Evolutionary conservation across 371 early-diverging fungal species (phyloP).

Genomic region (Scutellospora calospora): DNA sequence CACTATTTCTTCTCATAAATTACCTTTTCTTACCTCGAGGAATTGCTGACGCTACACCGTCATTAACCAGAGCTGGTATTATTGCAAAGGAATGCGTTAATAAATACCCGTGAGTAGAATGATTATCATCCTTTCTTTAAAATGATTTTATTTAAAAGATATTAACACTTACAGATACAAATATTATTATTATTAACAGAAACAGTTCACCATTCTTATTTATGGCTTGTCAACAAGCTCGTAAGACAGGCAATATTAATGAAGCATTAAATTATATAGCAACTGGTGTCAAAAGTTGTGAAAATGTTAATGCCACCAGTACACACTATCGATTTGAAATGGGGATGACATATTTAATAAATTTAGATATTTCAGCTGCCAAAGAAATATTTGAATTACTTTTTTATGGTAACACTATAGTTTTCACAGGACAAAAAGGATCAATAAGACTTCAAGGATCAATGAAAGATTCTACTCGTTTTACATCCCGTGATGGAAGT

Average conservation of each 20-base stretch:
- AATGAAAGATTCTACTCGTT: conserved; percentile 1
- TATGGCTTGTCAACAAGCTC: conserved; percentile 55
- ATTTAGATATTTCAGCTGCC: conserved; percentile 52
- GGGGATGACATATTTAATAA: conserved; percentile 53
- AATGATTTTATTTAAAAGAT: too few species aligned
- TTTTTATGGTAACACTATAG: conserved; percentile 49
- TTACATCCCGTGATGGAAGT: conserved; percentile 15
- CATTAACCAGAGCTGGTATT: conserved; percentile 49
- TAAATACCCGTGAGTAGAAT: conserved; percentile 49
- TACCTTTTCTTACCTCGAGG: conserved; percentile 54
- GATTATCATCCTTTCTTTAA: neutral
- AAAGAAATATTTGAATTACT: conserved; percentile 55
- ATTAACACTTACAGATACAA: neutral
- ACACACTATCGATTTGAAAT: conserved; percentile 55
- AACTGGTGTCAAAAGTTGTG: conserved; percentile 51
- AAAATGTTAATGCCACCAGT: conserved; percentile 48
- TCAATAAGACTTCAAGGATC: conserved; percentile 25
- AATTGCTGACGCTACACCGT: conserved; percentile 48
- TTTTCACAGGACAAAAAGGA: conserved; percentile 38
- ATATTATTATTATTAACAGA: conserved; percentile 26
- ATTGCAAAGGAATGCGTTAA: conserved; percentile 48
- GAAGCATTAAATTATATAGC: conserved; percentile 52
- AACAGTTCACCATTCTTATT: conserved; percentile 53
- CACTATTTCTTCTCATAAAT: conserved; percentile 50
- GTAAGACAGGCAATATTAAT: conserved; percentile 52